Evolutionary conservation across 192 early-diverging fungal genomes (phyloP).

Genomic region (Podila epicladia): DNA sequence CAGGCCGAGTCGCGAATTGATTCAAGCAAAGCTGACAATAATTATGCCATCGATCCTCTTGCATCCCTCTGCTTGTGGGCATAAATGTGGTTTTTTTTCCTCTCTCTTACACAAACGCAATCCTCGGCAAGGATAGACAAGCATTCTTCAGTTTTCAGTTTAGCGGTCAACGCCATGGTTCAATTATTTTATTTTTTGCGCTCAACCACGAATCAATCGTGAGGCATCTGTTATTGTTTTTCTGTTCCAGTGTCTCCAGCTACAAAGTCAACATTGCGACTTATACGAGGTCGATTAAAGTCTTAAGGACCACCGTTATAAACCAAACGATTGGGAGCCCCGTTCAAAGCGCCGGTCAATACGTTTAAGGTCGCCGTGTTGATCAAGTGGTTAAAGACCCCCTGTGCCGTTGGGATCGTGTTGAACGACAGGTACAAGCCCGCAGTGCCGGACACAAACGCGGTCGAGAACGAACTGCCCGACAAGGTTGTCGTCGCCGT

Average conservation of each 20-base stretch:
- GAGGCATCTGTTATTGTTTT: background rate
- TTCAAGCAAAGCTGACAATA: too few species aligned
- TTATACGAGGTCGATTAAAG: background rate
- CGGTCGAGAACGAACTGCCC: constrained; percentile 67
- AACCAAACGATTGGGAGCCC: constrained; percentile 7
- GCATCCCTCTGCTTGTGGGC: too few species aligned
- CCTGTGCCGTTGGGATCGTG: constrained; percentile 13
- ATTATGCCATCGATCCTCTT: too few species aligned
- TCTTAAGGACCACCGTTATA: background rate
- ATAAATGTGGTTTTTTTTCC: too few species aligned
- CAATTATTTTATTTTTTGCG: too few species aligned
- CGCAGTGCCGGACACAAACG: constrained; percentile 62
- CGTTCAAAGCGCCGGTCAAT: constrained; percentile 24
- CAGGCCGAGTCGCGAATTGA: too few species aligned
- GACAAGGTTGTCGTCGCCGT: constrained; percentile 50
- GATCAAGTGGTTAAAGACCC: background rate
- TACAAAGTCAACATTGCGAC: background rate
- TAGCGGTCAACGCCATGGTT: too few species aligned
- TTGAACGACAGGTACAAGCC: constrained; percentile 53
- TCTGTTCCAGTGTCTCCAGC: background rate
- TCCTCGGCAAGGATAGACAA: too few species aligned
- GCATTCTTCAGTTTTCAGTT: too few species aligned
- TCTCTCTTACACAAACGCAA: too few species aligned
- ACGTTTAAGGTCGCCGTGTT: constrained; percentile 52
- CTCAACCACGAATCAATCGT: too few species aligned